Percentiles rank a stretch among this genome's conserved stretches.
Conservation (phyloP, 352 stramenopile genomes). For the Pythium apleroticum region DNA sequence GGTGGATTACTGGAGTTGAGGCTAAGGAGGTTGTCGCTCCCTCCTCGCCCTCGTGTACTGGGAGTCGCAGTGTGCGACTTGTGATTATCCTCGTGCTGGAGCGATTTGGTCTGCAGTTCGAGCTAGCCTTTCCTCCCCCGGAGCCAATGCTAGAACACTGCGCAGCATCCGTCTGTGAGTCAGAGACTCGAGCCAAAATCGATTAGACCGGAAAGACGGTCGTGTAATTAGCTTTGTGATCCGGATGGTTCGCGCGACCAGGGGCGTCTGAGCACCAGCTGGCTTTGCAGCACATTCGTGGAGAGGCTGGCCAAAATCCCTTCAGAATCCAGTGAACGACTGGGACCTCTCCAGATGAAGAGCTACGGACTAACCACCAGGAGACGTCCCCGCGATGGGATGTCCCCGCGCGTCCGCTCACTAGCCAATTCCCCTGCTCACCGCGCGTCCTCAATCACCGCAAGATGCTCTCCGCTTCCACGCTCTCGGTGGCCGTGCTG, state of each 20-base stretch:
- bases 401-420: not conserved
- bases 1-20: too few relatives aligned
- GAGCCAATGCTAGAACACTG: not conserved
- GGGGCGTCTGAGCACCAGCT: not conserved
- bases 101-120: too few relatives aligned
- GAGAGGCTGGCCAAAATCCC: not conserved
- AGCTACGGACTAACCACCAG: not conserved
- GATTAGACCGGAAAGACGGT: not conserved
- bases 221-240: not conserved
- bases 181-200: not conserved
- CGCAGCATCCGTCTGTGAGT: not conserved
- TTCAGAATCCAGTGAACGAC: not conserved
- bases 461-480: slow-evolving; percentile 7
- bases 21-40: too few relatives aligned
- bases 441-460: slow-evolving; percentile 5
- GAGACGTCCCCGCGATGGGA: not conserved
- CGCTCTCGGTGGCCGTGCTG: slow-evolving; percentile 8
- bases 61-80: too few relatives aligned
- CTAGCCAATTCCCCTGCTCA: slow-evolving; percentile 3
- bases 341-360: not conserved
- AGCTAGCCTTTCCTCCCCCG: not conserved
- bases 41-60: too few relatives aligned
- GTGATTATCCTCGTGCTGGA: too few relatives aligned
- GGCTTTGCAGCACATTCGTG: not conserved
- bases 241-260: not conserved